Conservation (phyloP, 2,329 filamentous ascomycete species). For the Pyrenochaeta sp. region DNA sequence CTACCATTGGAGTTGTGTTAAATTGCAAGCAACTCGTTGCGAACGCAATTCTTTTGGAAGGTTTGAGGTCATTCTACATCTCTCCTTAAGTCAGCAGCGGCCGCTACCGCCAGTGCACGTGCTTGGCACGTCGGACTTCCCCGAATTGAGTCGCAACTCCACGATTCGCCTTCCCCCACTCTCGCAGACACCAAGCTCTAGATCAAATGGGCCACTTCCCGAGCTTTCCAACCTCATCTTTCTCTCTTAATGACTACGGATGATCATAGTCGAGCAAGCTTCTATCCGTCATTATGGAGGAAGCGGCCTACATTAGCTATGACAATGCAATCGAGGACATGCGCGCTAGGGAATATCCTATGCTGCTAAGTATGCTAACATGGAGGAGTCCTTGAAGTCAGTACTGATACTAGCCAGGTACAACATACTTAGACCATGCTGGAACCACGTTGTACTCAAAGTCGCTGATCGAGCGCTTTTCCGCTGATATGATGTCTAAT, state of each 20-base stretch:
- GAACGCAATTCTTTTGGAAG: background rate
- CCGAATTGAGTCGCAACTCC: constrained; percentile 31
- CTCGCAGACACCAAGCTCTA: constrained; percentile 32
- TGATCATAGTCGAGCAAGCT: constrained; percentile 10
- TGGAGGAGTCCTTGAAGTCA: background rate
- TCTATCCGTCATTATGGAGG: constrained; percentile 33
- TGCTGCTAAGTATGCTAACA: constrained; percentile 67
- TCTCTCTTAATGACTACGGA: constrained; percentile 33
- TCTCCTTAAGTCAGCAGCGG: background rate
- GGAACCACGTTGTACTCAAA: constrained; percentile 87
- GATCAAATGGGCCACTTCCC: constrained; percentile 36
- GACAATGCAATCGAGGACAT: constrained; percentile 67
- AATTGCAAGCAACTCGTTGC: background rate
- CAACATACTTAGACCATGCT: constrained; percentile 90
- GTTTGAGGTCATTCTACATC: background rate
- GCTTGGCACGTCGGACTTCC: constrained; percentile 30
- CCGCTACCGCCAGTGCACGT: background rate
- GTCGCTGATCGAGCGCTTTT: constrained; percentile 81
- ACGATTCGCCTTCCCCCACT: constrained; percentile 49
- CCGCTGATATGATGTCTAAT: constrained; percentile 77
- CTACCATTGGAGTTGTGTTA: background rate
- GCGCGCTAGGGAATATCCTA: constrained; percentile 70
- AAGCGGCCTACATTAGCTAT: constrained; percentile 54
- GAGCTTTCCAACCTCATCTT: constrained; percentile 9
- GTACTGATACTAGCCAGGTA: constrained; percentile 59